A percentile compares a stretch with the other conserved stretches of the same genome.
These are phyloP conservation scores for Neodidymelliopsis sp. DNA, from an alignment of 2,329 filamentous ascomycete genomes.

Conservation along the genomic window DNA sequence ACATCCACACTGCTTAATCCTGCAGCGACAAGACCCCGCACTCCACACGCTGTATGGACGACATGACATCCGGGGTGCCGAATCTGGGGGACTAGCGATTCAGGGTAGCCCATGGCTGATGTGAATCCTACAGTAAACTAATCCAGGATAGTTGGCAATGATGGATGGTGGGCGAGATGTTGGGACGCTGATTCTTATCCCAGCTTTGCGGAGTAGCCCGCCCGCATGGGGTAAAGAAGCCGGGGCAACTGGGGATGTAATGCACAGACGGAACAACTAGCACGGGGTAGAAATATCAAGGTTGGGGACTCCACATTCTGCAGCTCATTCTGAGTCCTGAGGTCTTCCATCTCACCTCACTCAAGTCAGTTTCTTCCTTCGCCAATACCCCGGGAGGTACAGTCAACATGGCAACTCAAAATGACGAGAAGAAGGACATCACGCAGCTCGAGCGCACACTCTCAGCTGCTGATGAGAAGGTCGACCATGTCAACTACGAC, in stretches of 20 bases:
- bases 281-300: constrained; percentile 35
- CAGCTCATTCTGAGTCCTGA: constrained; percentile 28
- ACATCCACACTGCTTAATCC: constrained; percentile 32
- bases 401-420: constrained; percentile 31
- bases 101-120: constrained; percentile 3
- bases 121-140: constrained; percentile 19
- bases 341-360: constrained; percentile 17
- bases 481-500: constrained; percentile 63
- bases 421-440: constrained; percentile 42
- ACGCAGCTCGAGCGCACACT: constrained; percentile 59
- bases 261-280: constrained; percentile 25
- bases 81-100: constrained; percentile 23
- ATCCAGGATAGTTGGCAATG: constrained; percentile 6
- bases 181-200: constrained; percentile 22
- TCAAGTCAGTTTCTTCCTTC: constrained; percentile 17
- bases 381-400: constrained; percentile 19
- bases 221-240: constrained; percentile 29
- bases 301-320: constrained; percentile 22
- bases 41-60: constrained; percentile 30
- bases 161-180: constrained; percentile 19
- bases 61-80: constrained; percentile 16
- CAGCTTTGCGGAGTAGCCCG: constrained; percentile 32
- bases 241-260: constrained; percentile 27
- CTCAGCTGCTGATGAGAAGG: constrained; percentile 56
- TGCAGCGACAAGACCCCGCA: constrained; percentile 22